Evolutionary conservation across 805 yeast genomes (phyloP), one percentile per base, ranked within the genome.

Genomic region (Wickerhamiella sergipiensis): DNA sequence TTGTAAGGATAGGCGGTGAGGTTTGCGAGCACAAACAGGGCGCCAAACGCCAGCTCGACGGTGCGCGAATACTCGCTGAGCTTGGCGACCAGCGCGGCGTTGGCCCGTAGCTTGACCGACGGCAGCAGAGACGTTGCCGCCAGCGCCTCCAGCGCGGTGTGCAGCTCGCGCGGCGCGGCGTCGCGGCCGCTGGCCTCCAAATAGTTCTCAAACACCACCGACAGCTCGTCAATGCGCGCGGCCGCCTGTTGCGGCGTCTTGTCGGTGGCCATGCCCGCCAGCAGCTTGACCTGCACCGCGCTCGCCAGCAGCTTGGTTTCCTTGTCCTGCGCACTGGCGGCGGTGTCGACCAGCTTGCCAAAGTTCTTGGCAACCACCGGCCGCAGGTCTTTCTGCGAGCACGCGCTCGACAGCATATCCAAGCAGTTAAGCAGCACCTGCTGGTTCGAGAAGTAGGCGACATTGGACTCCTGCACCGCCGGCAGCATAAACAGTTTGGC

Each of bases 111-210:
- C 46, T 64, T 64, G 38, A 67, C 71, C 6, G 59, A 44, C 7
- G 61, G 51, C 21, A 64, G 55, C 24, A 61, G 22, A 9, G 69
- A 59, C 3, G 72, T 61, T 50, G 66, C 62, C 2, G 70, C 68
- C 18, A 69, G 61, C 1, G 70, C 71, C 52, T 69, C 73, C 15
- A 66, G 46, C 1, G 67, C 62, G n/a, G 51, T 52, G 17, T 47
- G 54, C 19, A 54, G 45, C n/a, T 55, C 24, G 26, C 17, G 33
- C 13, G 4, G 19, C 43, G 21, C 46, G 1, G 17, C 15, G 12
- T 31, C 15, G 17, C 19, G 33, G 12, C 24, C n/a, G 9, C 15
- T 6, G 36, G 5, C 40, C 24, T 57, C 53, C 8, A 61, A 43
- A n/a, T 55, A 54, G 10, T 57, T 56, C 45, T 64, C 68, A 50